Percentiles rank a stretch among this genome's conserved stretches.
Conservation (phyloP, 1,139 yeast species). For the Casaregolazyma suthepensis region DNA sequence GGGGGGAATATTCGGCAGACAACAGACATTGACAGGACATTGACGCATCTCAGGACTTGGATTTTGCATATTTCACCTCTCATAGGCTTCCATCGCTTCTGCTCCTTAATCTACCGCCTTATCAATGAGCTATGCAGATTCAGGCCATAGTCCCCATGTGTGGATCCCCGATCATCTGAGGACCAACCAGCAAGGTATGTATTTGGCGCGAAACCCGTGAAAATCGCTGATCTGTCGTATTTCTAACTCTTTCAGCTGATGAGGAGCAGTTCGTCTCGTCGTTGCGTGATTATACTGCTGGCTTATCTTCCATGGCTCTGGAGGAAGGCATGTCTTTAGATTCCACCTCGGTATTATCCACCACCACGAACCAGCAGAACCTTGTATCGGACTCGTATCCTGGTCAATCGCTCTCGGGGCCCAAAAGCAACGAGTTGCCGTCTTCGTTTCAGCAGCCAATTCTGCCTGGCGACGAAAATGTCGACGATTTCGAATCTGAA, state of each 20-base stretch:
- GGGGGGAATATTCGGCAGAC: neutral
- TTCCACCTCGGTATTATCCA: neutral
- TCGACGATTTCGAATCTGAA: slow-evolving; percentile 9
- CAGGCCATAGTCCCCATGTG: neutral
- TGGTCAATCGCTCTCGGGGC: neutral
- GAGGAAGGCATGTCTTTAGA: slow-evolving; percentile 32
- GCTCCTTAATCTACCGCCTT: neutral
- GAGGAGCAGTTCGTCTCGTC: slow-evolving; percentile 25
- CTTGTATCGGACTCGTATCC: neutral
- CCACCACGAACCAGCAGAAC: neutral
- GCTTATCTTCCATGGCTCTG: slow-evolving; percentile 53
- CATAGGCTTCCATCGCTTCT: neutral
- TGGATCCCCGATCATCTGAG: neutral
- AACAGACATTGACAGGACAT: neutral
- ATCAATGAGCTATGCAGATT: neutral
- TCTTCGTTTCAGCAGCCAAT: neutral
- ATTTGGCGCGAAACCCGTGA: neutral
- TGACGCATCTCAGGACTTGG: neutral
- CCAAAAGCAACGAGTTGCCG: neutral
- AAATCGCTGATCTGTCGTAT: neutral
- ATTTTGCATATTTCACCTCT: neutral
- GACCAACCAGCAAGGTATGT: neutral
- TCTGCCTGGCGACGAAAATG: slow-evolving; percentile 7
- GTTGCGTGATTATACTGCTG: slow-evolving; percentile 60
- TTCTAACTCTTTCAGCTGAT: neutral